phyloP scores from a whole-genome alignment of 73 alveolate genomes.

The Tetrahymena borealis region DNA sequence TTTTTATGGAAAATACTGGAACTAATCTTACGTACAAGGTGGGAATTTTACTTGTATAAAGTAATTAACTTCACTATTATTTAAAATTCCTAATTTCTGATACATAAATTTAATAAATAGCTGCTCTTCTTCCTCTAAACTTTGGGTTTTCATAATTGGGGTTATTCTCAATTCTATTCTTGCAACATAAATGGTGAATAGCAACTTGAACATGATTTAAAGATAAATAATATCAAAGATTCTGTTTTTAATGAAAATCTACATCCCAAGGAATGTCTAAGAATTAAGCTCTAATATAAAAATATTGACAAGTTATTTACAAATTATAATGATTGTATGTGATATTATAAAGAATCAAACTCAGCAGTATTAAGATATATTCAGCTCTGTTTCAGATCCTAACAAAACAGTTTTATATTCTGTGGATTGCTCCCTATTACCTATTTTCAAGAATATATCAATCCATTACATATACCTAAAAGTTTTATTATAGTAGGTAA shows the following conservation, averaged over 20 bases:
- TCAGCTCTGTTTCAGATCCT: background rate
- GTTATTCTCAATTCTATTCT: background rate
- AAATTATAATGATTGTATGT: background rate
- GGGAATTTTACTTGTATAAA: background rate
- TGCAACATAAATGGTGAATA: background rate
- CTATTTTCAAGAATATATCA: background rate
- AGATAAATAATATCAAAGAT: background rate
- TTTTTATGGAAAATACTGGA: background rate
- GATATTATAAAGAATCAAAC: background rate
- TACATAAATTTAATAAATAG: background rate
- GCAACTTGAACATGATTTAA: background rate
- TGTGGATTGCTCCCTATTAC: background rate
- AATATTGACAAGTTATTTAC: background rate
- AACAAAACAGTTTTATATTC: background rate
- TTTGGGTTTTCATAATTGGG: background rate
- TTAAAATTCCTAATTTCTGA: background rate
- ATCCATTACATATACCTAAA: background rate
- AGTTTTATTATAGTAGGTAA: background rate
- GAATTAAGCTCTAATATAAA: background rate
- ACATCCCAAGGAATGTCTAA: background rate
- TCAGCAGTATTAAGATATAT: background rate
- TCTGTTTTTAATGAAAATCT: background rate
- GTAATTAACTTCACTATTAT: background rate
- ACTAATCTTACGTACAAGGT: background rate
- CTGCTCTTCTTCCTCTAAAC: background rate